Evolutionary conservation across 345 rosid genomes (phyloP).

Genomic region (Microcos paniculata): DNA sequence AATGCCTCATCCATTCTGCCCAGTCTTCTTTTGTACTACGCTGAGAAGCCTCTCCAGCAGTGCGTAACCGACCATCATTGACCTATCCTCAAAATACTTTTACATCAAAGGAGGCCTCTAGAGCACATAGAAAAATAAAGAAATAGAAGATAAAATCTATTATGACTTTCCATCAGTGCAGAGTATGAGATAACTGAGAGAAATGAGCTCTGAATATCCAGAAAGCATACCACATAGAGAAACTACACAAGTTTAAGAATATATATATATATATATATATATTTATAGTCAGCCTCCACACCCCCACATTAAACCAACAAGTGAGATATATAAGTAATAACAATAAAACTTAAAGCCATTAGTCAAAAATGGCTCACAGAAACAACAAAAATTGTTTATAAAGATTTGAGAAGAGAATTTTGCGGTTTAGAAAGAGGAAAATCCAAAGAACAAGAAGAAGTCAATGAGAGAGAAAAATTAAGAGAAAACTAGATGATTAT

Average conservation of each 20-base stretch:
- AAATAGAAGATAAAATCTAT: neutral
- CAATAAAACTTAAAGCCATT: neutral
- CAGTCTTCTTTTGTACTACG: constrained; percentile 99
- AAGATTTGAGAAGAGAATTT: too few relatives aligned
- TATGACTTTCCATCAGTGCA: neutral
- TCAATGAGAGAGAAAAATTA: too few relatives aligned
- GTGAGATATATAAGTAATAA: neutral
- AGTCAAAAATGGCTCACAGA: neutral
- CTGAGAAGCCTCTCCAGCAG: constrained; percentile 99
- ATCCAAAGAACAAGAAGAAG: too few relatives aligned
- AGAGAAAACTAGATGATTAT: too few relatives aligned
- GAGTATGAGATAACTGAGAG: neutral
- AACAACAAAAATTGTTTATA: too few relatives aligned
- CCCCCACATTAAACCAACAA: neutral
- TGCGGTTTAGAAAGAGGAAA: too few relatives aligned
- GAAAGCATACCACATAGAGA: neutral
- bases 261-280: too few relatives aligned
- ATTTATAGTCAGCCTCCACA: neutral
- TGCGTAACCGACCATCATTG: constrained; percentile 82
- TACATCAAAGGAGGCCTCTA: constrained; percentile 8
- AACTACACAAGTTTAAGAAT: neutral
- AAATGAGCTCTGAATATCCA: neutral
- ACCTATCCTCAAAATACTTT: constrained; percentile 43
- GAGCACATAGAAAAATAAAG: neutral
- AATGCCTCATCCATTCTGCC: constrained; percentile 99